Evolutionary conservation across 169 alveolate genomes (phyloP).

Genomic region (Eimeria zaria): DNA sequence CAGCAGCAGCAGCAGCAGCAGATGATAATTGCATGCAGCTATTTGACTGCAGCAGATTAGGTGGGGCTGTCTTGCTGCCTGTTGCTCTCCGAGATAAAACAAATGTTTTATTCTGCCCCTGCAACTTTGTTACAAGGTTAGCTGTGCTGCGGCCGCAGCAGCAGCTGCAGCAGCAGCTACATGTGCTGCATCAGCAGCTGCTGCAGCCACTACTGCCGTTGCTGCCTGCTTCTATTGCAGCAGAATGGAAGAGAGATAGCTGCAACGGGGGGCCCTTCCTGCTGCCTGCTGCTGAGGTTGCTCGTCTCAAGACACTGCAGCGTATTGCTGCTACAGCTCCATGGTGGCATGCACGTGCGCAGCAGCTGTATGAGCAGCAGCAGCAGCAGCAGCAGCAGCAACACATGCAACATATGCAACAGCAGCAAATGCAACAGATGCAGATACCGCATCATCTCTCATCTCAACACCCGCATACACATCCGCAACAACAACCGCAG

Average conservation of each 20-base stretch:
- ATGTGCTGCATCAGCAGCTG: slow-evolving; percentile 18
- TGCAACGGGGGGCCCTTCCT: slow-evolving; percentile 9
- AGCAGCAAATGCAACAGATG: neutral
- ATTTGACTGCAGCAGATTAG: slow-evolving; percentile 18
- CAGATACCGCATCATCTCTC: neutral
- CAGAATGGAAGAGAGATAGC: slow-evolving; percentile 6
- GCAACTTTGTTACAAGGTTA: slow-evolving; percentile 75
- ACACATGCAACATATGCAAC: neutral
- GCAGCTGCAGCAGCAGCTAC: slow-evolving; percentile 55
- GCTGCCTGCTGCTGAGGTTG: slow-evolving; percentile 67
- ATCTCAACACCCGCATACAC: neutral
- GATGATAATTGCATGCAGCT: slow-evolving; percentile 40
- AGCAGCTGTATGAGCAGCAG: slow-evolving; percentile 12
- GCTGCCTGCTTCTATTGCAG: slow-evolving; percentile 16
- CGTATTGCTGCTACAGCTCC: slow-evolving; percentile 71
- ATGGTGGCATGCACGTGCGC: slow-evolving; percentile 57
- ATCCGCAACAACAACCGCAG: neutral
- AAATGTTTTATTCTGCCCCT: slow-evolving; percentile 70
- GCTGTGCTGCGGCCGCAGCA: slow-evolving; percentile 36
- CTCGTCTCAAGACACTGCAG: slow-evolving; percentile 26
- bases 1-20: slow-evolving; percentile 58
- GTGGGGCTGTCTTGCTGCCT: slow-evolving; percentile 62
- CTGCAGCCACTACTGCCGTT: slow-evolving; percentile 64
- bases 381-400: slow-evolving; percentile 31
- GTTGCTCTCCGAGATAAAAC: neutral